These are phyloP conservation scores for Paraphoma chrysanthemicola DNA, from an alignment of 2,329 filamentous ascomycete genomes.

Conservation along the genomic window DNA sequence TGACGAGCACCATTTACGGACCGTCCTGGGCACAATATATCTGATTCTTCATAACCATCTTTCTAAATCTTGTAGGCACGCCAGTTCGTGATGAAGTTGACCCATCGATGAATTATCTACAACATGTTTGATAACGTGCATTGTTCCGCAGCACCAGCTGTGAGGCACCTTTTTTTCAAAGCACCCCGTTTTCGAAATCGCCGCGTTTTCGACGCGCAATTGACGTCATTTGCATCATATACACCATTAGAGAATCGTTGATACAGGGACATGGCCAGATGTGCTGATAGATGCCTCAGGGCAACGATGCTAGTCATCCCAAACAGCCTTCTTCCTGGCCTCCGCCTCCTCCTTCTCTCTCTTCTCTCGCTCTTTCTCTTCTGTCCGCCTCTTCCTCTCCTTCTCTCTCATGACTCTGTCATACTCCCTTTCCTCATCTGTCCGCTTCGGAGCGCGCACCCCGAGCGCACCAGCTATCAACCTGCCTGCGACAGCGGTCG, in stretches of 20 bases:
- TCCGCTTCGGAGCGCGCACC: slow-evolving; percentile 78
- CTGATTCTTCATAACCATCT: not conserved
- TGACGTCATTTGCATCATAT: too few species aligned
- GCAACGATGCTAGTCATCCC: slow-evolving; percentile 66
- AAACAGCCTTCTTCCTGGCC: slow-evolving; percentile 81
- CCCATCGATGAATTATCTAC: not conserved
- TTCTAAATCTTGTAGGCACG: not conserved
- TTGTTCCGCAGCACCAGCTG: too few species aligned
- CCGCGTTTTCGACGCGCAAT: too few species aligned
- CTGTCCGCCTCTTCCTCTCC: slow-evolving; percentile 78
- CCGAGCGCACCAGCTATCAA: slow-evolving; percentile 91
- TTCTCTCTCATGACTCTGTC: slow-evolving; percentile 83
- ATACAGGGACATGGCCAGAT: too few species aligned
- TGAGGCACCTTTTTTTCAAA: too few species aligned
- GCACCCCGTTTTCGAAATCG: too few species aligned
- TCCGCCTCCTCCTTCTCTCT: slow-evolving; percentile 70
- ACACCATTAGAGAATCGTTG: too few species aligned
- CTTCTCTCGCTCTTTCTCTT: slow-evolving; percentile 71
- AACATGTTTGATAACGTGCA: too few species aligned
- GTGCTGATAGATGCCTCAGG: too few species aligned
- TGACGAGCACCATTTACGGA: not conserved
- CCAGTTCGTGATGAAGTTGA: not conserved
- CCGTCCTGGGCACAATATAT: not conserved
- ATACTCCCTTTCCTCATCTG: slow-evolving; percentile 87
- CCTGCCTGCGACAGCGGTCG: slow-evolving; percentile 85